Base-by-base conservation (phyloP, 176 grass and related monocot genomes). In the Rhipidocladum racemiflorum region DNA sequence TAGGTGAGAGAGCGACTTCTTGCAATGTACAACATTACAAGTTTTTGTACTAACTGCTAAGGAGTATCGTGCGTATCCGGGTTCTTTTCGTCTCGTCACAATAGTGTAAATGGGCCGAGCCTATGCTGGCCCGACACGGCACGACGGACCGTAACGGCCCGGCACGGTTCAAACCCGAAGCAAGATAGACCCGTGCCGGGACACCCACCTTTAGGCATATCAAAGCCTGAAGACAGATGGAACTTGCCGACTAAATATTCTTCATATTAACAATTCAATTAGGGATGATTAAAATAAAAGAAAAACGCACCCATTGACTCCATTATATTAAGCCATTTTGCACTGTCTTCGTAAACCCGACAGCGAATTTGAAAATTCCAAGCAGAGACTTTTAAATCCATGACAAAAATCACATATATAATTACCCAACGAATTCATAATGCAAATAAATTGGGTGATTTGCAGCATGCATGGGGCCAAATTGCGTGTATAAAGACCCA, bases 401-500 rank as follows among this genome's bases (percentile, higher is more conserved):
- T 23, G 28, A 59, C n/a, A 62, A 40, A 14, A 40, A 14, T 12
- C 2, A 7, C 21, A 18, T 34, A 7, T 15, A 18, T 34, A 20
- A 27, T 84, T 44, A 2, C 0, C 7, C 50, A 69, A 60, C 17
- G 69, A 65, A 76, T 29, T 17, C 9, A 44, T 70, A 44, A 23
- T n/a, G 2, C n/a, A 24, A 59, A 57, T 56, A n/a, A 75, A 9
- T 39, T 6, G 53, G 56, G 32, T 10, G 32, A 17, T 75, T 50
- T 14, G 8, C 1, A 9, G 51, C 64, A 28, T 61, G 55, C 75
- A n/a, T 28, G 55, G 4, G 4, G 13, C 55, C 24, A 1, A 16
- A 61, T 14, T 11, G 15, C 48, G 5, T 80, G 9, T 87, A 87
- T 87, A 87, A 87, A 83, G 77, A 77, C n/a, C 24, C 71, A 32